These are phyloP conservation scores for Zygnema circumcarinatum DNA, from an alignment of 139 green algal species.

Conservation along the genomic window DNA sequence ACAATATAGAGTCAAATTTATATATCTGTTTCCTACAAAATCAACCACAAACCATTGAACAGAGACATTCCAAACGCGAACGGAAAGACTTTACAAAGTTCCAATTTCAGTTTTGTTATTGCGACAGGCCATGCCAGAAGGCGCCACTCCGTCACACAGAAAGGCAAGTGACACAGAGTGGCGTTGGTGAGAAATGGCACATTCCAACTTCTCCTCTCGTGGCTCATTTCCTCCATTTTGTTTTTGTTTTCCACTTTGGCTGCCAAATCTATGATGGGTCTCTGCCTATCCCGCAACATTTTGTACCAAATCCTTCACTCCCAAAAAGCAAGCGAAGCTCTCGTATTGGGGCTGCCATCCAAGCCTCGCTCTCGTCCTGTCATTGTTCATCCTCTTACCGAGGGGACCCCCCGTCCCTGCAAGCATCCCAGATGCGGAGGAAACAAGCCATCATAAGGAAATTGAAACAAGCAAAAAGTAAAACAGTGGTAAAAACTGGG, in stretches of 20 bases:
- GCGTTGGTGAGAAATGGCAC: too few species aligned
- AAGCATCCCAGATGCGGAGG: background rate
- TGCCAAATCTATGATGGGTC: background rate
- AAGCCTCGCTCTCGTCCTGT: slow-evolving; percentile 68
- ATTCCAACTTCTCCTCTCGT: background rate
- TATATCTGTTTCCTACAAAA: background rate
- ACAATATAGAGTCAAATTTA: too few species aligned
- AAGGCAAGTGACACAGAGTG: too few species aligned
- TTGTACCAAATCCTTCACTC: background rate
- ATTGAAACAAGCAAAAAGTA: background rate
- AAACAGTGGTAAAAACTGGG: too few species aligned
- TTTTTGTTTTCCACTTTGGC: background rate
- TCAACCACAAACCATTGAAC: background rate
- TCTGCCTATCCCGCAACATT: too few species aligned
- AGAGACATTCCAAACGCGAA: background rate
- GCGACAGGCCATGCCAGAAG: background rate
- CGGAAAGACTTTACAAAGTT: background rate
- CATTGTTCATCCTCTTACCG: slow-evolving; percentile 80
- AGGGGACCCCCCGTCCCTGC: slow-evolving; percentile 15
- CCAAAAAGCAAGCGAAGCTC: slow-evolving; percentile 44
- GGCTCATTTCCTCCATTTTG: background rate
- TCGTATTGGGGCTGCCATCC: slow-evolving; percentile 79
- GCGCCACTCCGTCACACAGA: background rate
- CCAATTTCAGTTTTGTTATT: background rate
- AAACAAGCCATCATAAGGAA: background rate